Percentiles rank a stretch among this genome's conserved stretches.
phyloP scores from a whole-genome alignment of 768 basidiomycete genomes.

The Lentinula raphanica region DNA sequence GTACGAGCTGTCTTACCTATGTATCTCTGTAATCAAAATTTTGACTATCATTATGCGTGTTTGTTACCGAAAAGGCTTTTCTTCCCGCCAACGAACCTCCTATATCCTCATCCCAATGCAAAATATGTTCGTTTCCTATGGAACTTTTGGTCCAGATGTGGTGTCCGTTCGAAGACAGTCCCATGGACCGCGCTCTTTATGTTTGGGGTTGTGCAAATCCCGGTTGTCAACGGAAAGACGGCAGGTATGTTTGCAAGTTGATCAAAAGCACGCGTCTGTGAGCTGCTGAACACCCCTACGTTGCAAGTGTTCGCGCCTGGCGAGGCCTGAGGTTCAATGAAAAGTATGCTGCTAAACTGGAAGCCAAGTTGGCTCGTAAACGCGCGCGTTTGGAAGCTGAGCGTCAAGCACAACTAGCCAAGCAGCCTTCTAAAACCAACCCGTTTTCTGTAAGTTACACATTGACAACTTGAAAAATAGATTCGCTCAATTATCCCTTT shows the following conservation, averaged over 20 bases:
- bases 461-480: background rate
- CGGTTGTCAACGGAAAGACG: constrained; percentile 68
- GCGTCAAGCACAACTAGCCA: constrained; percentile 25
- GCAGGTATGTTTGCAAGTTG: constrained; percentile 55
- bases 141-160: constrained; percentile 82
- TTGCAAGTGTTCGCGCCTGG: constrained; percentile 72
- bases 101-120: constrained; percentile 63
- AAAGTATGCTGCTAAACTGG: constrained; percentile 69
- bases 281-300: constrained; percentile 6
- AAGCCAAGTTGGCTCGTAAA: constrained; percentile 44
- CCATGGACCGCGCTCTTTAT: constrained; percentile 80
- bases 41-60: constrained; percentile 35
- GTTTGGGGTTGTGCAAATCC: constrained; percentile 76
- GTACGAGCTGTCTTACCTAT: constrained; percentile 62
- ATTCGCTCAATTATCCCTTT: background rate
- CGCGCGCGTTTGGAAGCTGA: constrained; percentile 33
- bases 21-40: constrained; percentile 44
- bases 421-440: constrained; percentile 38
- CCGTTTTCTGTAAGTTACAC: constrained; percentile 60
- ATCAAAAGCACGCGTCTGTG: background rate
- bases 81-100: constrained; percentile 59
- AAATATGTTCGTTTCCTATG: constrained; percentile 67
- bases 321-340: constrained; percentile 69
- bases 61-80: constrained; percentile 60
- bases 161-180: constrained; percentile 84